These are phyloP conservation scores for Biancaea sappan DNA, from an alignment of 306 rosid genomes.

Conservation along the genomic window DNA sequence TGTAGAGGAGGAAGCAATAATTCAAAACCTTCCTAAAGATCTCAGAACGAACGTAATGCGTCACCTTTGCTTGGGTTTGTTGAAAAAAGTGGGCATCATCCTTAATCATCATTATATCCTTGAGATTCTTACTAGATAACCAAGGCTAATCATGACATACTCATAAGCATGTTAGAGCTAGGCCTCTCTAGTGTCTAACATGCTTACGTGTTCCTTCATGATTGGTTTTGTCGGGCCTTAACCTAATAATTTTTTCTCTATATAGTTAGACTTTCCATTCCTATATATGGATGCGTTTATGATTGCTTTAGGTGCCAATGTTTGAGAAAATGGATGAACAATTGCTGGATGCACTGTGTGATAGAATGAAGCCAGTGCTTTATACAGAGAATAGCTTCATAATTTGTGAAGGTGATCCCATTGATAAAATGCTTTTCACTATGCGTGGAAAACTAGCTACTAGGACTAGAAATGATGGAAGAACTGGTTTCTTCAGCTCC, in stretches of 20 bases:
- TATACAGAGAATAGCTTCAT: conserved; percentile 67
- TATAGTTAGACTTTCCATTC: too few species aligned
- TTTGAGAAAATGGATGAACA: conserved; percentile 72
- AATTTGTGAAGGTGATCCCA: conserved; percentile 79
- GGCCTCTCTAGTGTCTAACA: too few species aligned
- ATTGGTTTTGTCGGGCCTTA: not conserved
- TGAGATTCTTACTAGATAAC: too few species aligned
- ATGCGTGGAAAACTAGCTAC: conserved; percentile 74
- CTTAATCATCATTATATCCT: conserved; percentile 12
- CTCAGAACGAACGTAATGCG: conserved; percentile 80
- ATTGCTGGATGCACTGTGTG: conserved; percentile 74
- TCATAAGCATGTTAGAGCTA: too few species aligned
- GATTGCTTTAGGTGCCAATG: conserved; percentile 60
- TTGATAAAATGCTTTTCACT: conserved; percentile 77
- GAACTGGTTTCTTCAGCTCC: conserved; percentile 65
- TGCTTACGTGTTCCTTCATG: not conserved
- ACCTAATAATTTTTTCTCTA: not conserved
- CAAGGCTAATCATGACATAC: too few species aligned
- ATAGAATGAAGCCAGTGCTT: conserved; percentile 72
- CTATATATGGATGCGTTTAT: conserved; percentile 16
- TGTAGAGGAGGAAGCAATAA: conserved; percentile 70
- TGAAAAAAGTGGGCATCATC: conserved; percentile 55
- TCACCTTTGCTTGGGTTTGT: conserved; percentile 72
- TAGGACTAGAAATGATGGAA: conserved; percentile 64
- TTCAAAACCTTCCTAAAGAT: conserved; percentile 81